Evolutionary conservation across 2,329 filamentous ascomycete species (phyloP), one percentile per base, ranked within the genome.

Genomic region (Thermoascus crustaceus): DNA sequence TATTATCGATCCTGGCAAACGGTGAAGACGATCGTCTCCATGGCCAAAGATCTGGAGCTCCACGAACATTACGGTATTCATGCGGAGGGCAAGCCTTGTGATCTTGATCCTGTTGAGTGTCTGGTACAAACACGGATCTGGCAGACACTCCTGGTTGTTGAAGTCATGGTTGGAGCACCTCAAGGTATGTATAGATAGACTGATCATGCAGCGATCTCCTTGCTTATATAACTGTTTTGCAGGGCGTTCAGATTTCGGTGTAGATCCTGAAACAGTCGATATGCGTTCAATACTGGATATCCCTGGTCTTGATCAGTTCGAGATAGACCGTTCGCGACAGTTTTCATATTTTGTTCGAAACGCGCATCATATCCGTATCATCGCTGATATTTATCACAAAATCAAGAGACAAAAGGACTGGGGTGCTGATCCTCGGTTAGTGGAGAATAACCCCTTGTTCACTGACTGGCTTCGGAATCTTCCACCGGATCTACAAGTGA

Each of bases 1-100:
- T 96, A 91, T 60, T 96, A 91, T 62, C 80, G 89, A 23, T 96
- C 91, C 0, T 96, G 91, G 89, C 94, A 95, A 78, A 85, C 84
- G 4, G 78, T 94, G 13, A 89, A 94, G 35, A 85, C 88, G 41
- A 86, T 89, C 44, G 82, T 94, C 5, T 82, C 87, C 30, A 94
- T 96, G 85, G 86, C 79, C 17, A 91, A 93, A 52, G 89, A 95
- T 54, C 69, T 96, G 20, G 85, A 87, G 13, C 68, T 96, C 4
- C 80, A 95, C 53, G 86, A 94, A 45, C 89, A 96, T 61, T 78
- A 78, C 42, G 79, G 83, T 39, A 76, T 80, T 29, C 91, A 96
- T 57, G 73, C 80, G 43, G 74, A 76, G 34, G 84, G 82, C 14
- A 75, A 73, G 35, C 58, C 73, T 1, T 96, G 91, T 54, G 78